These are phyloP conservation scores for Ophiostoma sp. DNA, from an alignment of 2,329 filamentous ascomycete genomes.

Conservation along the genomic window DNA sequence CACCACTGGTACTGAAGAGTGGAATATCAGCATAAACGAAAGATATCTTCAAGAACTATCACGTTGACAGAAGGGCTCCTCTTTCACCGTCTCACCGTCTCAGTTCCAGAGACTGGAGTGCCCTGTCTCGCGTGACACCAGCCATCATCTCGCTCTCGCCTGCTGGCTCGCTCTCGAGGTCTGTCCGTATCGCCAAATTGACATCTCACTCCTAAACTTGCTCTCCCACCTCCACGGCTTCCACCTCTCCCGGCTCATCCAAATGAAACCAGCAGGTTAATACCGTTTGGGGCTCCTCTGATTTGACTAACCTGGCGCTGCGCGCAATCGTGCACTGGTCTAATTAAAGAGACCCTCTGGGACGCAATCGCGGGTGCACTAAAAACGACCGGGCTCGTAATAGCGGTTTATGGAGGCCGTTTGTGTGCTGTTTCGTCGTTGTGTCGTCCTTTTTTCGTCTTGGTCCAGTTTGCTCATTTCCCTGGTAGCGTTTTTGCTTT, in stretches of 20 bases:
- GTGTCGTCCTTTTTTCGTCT: conserved; percentile 10
- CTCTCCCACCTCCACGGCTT: not conserved
- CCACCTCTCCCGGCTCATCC: conserved; percentile 8
- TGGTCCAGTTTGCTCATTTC: conserved; percentile 14
- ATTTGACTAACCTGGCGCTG: conserved; percentile 1
- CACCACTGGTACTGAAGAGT: not conserved
- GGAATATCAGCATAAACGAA: not conserved
- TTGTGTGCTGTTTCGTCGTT: conserved; percentile 1
- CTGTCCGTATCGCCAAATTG: not conserved
- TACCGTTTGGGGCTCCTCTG: conserved; percentile 2
- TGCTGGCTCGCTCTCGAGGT: not conserved
- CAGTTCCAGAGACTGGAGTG: not conserved
- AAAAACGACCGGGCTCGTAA: not conserved
- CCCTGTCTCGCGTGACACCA: not conserved
- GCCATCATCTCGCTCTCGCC: conserved; percentile 6
- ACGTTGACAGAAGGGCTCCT: not conserved
- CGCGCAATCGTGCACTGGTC: not conserved
- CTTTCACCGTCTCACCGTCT: not conserved
- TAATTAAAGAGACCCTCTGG: conserved; percentile 3
- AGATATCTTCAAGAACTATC: not conserved
- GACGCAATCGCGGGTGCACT: not conserved
- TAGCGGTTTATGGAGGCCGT: conserved; percentile 3
- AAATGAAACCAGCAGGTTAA: conserved; percentile 3
- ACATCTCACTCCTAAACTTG: not conserved
- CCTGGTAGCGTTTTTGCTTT: conserved; percentile 17